A percentile compares a stretch with the other conserved stretches of the same genome.
Evolutionary conservation across 805 yeast genomes (phyloP).

Genomic region (Teunomyces barrocoloradensis): DNA sequence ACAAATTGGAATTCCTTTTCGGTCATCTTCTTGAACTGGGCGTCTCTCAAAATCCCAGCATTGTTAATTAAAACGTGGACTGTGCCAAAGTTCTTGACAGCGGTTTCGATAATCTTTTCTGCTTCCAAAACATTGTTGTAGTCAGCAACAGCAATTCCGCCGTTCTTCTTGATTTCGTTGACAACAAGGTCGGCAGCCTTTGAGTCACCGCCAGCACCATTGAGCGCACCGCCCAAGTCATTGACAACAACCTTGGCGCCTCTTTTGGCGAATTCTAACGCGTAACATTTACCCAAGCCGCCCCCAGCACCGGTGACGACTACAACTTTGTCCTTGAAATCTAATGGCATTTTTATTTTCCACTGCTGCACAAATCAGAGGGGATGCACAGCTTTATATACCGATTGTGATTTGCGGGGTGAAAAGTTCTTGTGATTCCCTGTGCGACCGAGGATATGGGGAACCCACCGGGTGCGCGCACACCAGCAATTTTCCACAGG

Average conservation of each 20-base stretch:
- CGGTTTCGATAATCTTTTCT: constrained; percentile 79
- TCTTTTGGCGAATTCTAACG: constrained; percentile 79
- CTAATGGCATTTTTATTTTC: constrained; percentile 15
- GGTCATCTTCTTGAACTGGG: constrained; percentile 82
- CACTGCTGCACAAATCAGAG: neutral
- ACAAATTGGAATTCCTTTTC: constrained; percentile 78
- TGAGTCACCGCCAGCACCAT: constrained; percentile 66
- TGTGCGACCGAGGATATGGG: constrained; percentile 4
- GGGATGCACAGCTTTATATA: neutral
- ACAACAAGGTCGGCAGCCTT: constrained; percentile 94
- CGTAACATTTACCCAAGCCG: constrained; percentile 88
- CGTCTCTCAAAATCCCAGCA: constrained; percentile 92
- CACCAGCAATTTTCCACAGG: neutral
- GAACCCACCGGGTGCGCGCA: neutral
- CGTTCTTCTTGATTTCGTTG: constrained; percentile 68
- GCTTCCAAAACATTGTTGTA: constrained; percentile 89
- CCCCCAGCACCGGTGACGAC: constrained; percentile 98
- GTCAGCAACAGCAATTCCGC: constrained; percentile 91
- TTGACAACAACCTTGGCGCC: constrained; percentile 96
- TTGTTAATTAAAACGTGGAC: constrained; percentile 88
- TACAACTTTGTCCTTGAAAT: constrained; percentile 81
- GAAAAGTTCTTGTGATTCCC: constrained; percentile 1
- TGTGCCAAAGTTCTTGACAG: constrained; percentile 81
- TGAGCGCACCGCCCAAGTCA: constrained; percentile 83
- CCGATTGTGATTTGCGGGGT: constrained; percentile 2